Percentiles rank a stretch among this genome's conserved stretches.
These are phyloP conservation scores for Ajuga reptans DNA, from an alignment of 305 asterid species.

Conservation along the genomic window DNA sequence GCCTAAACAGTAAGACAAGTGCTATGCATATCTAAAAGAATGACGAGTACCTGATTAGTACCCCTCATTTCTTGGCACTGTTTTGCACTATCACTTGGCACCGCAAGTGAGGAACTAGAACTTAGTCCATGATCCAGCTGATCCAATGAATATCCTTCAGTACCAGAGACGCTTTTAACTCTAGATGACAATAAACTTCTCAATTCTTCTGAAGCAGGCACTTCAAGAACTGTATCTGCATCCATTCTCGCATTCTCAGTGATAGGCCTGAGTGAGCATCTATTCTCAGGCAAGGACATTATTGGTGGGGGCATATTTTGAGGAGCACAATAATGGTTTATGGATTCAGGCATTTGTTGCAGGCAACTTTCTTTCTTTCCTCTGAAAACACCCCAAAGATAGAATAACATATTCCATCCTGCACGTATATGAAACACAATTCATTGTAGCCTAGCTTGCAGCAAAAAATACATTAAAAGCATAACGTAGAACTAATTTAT, in stretches of 20 bases:
- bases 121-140: slow-evolving; percentile 24
- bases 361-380: slow-evolving; percentile 48
- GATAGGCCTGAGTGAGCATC: slow-evolving; percentile 40
- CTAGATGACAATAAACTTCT: slow-evolving; percentile 25
- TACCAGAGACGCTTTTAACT: slow-evolving; percentile 31
- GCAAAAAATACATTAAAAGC: not conserved
- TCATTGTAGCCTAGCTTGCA: slow-evolving; percentile 13
- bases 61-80: slow-evolving; percentile 30
- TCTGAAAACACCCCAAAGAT: slow-evolving; percentile 88
- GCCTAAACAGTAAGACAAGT: slow-evolving; percentile 2
- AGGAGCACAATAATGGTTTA: slow-evolving; percentile 31
- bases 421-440: slow-evolving; percentile 27
- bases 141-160: slow-evolving; percentile 36
- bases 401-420: slow-evolving; percentile 89
- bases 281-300: slow-evolving; percentile 50
- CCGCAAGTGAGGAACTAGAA: slow-evolving; percentile 29
- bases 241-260: slow-evolving; percentile 30
- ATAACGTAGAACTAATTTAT: not conserved
- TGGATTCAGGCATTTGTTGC: slow-evolving; percentile 34
- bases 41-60: slow-evolving; percentile 41
- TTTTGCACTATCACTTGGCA: slow-evolving; percentile 28
- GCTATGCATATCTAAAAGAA: slow-evolving; percentile 15
- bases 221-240: slow-evolving; percentile 25
- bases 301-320: slow-evolving; percentile 44
- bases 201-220: slow-evolving; percentile 38